Conservation (phyloP, 164 flowering plant genomes). For the Paratinospora sagittata region DNA sequence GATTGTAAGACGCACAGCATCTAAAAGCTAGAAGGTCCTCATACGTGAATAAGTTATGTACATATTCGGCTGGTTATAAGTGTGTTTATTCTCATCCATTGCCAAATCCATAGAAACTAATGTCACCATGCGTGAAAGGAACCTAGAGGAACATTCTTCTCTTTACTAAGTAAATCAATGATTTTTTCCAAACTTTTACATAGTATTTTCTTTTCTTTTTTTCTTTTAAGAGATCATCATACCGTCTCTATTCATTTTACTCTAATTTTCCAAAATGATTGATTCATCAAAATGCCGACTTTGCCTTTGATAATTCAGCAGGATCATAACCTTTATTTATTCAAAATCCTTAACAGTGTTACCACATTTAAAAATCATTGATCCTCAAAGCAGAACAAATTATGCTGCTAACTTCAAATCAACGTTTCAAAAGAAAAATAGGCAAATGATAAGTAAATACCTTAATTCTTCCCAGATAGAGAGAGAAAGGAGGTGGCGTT, state of each 20-base stretch:
- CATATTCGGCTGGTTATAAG: neutral
- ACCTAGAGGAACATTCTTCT: too few species aligned
- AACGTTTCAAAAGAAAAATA: neutral
- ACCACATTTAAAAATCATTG: neutral
- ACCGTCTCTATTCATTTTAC: neutral
- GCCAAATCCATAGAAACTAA: too few species aligned
- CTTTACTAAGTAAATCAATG: too few species aligned
- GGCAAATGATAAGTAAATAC: slow-evolving; percentile 29
- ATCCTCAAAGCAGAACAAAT: neutral
- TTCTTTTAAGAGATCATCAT: too few species aligned
- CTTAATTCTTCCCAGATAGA: slow-evolving; percentile 94
- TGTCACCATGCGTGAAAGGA: too few species aligned
- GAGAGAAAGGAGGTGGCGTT: slow-evolving; percentile 84
- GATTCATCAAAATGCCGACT: too few species aligned
- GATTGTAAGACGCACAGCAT: neutral
- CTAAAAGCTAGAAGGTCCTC: neutral
- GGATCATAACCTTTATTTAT: neutral
- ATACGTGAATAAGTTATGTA: neutral
- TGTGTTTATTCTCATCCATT: too few species aligned
- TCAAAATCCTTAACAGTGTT: neutral
- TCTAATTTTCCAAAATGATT: neutral
- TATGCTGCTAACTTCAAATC: neutral
- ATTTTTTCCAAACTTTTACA: too few species aligned
- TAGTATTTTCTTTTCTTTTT: too few species aligned
- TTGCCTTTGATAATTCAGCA: too few species aligned